Percentiles rank a stretch among this genome's conserved stretches.
Conservation (phyloP, 148 eudicot species). For the Arctostaphylos glauca region DNA sequence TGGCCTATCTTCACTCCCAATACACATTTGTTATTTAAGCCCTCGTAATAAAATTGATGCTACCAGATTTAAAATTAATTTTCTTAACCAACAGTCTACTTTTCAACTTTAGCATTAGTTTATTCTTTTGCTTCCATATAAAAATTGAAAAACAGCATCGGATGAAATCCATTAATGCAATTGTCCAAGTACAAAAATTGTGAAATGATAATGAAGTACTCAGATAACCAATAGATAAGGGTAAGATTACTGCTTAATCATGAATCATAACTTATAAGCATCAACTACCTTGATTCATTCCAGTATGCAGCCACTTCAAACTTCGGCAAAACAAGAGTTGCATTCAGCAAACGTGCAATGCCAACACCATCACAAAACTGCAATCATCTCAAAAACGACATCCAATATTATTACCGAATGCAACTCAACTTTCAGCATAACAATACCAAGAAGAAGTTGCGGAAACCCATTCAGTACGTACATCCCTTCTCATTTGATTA, state of each 20-base stretch:
- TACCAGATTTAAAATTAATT: background rate
- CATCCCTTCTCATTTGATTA: slow-evolving; percentile 97
- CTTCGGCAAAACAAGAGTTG: slow-evolving; percentile 92
- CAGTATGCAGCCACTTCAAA: slow-evolving; percentile 99
- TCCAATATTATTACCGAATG: background rate
- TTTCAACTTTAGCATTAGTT: background rate
- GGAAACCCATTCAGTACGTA: slow-evolving; percentile 30
- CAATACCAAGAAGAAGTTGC: background rate
- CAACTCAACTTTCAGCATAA: background rate
- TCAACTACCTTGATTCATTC: slow-evolving; percentile 91
- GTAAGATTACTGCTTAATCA: background rate
- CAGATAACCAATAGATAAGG: background rate
- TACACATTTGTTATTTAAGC: background rate
- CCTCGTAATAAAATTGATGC: background rate
- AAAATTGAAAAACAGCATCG: background rate
- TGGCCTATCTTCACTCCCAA: background rate
- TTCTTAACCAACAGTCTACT: background rate
- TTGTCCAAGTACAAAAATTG: background rate
- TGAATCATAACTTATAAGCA: background rate
- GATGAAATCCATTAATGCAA: background rate
- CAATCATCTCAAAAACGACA: slow-evolving; percentile 22
- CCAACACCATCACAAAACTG: slow-evolving; percentile 99
- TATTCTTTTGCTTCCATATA: background rate
- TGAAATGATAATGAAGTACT: background rate
- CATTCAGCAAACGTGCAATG: slow-evolving; percentile 86